phyloP scores from a whole-genome alignment of 2,329 filamentous ascomycete genomes.

The Botryosphaeria dothidea region DNA sequence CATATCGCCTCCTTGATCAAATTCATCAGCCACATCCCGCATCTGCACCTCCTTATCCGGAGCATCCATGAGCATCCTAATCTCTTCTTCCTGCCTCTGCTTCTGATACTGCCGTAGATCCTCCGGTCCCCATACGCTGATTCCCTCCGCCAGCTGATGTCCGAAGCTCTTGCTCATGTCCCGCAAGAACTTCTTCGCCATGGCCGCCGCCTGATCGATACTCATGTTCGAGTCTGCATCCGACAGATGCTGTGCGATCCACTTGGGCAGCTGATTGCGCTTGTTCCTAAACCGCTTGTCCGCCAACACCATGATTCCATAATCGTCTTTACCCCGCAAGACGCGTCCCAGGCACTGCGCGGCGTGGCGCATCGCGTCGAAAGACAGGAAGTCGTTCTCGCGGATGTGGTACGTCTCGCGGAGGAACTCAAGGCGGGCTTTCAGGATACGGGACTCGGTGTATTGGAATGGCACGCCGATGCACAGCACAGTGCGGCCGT shows the following conservation, averaged over 20 bases:
- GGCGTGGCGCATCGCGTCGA: conserved; percentile 99
- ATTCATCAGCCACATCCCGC: conserved; percentile 34
- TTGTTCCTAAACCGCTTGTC: conserved; percentile 94
- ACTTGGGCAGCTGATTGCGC: conserved; percentile 85
- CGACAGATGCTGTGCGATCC: conserved; percentile 87
- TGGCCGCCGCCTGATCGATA: conserved; percentile 91
- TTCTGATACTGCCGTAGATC: conserved; percentile 79
- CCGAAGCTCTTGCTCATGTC: conserved; percentile 92
- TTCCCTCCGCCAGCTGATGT: conserved; percentile 80
- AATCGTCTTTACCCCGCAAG: conserved; percentile 94
- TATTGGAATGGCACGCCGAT: conserved; percentile 99
- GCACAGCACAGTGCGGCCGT: conserved; percentile 90
- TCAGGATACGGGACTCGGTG: conserved; percentile 94
- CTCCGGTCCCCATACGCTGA: conserved; percentile 84
- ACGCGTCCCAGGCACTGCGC: conserved; percentile 96
- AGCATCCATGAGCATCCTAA: conserved; percentile 59
- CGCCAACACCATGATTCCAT: conserved; percentile 98
- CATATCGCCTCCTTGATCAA: conserved; percentile 35
- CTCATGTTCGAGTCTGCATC: conserved; percentile 88
- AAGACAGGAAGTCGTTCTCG: conserved; percentile 96
- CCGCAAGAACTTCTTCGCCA: conserved; percentile 83
- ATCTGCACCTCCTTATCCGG: conserved; percentile 37
- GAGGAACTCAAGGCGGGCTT: conserved; percentile 93
- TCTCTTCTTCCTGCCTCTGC: conserved; percentile 69
- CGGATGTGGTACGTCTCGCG: conserved; percentile 95